A percentile compares a stretch with the other conserved stretches of the same genome.
Evolutionary conservation across 768 basidiomycete species (phyloP).

Genomic region (Russula foetens): DNA sequence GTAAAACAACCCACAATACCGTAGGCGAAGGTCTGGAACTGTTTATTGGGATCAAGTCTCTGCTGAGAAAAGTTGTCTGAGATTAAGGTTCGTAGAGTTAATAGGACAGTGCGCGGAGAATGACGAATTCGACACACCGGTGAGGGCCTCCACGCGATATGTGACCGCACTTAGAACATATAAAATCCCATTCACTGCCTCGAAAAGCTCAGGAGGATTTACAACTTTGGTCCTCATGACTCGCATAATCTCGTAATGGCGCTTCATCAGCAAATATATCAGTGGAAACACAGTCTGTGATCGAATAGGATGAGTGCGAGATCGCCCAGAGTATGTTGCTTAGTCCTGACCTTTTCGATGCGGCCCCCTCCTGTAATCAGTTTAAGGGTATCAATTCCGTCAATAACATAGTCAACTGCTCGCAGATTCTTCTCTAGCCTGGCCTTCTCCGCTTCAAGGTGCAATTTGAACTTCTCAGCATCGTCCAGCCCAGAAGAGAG

Average conservation of each 20-base stretch:
- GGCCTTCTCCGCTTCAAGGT: conserved; percentile 17
- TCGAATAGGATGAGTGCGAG: background rate
- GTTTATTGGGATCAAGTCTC: conserved; percentile 12
- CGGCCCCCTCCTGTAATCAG: conserved; percentile 24
- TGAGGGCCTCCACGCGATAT: background rate
- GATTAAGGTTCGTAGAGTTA: no score
- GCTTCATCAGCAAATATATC: conserved; percentile 13
- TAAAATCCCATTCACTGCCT: background rate
- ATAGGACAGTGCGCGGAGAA: no score
- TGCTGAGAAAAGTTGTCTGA: conserved; percentile 21
- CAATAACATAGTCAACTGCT: conserved; percentile 21
- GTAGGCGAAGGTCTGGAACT: conserved; percentile 20
- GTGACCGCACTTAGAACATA: background rate
- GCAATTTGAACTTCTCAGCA: conserved; percentile 16
- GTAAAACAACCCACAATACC: conserved; percentile 15
- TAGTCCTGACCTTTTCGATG: conserved; percentile 24
- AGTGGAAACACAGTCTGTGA: conserved; percentile 14
- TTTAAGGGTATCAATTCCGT: conserved; percentile 24
- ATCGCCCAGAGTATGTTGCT: no score
- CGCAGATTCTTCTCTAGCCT: background rate
- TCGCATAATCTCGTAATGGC: conserved; percentile 19
- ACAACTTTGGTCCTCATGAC: background rate
- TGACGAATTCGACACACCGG: no score
- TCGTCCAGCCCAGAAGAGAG: background rate
- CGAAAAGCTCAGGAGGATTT: background rate